A percentile compares a stretch with the other conserved stretches of the same genome.
These are phyloP conservation scores for Lipomyces chichibuensis DNA, from an alignment of 805 yeast species.

Conservation along the genomic window DNA sequence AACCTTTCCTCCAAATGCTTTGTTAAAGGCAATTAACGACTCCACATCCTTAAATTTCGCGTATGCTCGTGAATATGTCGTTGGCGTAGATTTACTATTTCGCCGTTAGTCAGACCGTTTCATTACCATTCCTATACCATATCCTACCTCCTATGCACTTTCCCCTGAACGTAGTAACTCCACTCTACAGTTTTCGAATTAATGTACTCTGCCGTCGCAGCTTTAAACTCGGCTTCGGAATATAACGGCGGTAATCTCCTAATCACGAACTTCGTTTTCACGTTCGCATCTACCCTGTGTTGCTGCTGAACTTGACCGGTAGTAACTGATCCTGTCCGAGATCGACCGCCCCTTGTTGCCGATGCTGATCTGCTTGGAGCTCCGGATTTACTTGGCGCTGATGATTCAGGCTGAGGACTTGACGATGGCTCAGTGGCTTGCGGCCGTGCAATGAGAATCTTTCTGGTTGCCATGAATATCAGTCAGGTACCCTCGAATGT, in stretches of 20 bases:
- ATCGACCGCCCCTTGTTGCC: neutral
- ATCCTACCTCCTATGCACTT: slow-evolving; percentile 41
- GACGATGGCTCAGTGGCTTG: neutral
- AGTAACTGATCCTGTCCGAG: neutral
- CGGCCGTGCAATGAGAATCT: slow-evolving; percentile 3
- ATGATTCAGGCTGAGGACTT: neutral
- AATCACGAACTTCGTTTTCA: slow-evolving; percentile 42
- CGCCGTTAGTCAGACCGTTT: slow-evolving; percentile 40
- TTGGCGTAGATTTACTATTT: slow-evolving; percentile 45
- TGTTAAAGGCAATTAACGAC: slow-evolving; percentile 43
- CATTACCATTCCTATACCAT: neutral
- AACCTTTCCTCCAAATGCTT: slow-evolving; percentile 41
- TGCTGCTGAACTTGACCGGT: slow-evolving; percentile 8
- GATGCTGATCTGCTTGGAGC: neutral
- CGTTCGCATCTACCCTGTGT: slow-evolving; percentile 17
- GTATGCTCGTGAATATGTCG: slow-evolving; percentile 52
- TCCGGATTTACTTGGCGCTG: neutral
- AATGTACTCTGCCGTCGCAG: slow-evolving; percentile 38
- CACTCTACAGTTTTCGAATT: slow-evolving; percentile 36
- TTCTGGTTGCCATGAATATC: neutral
- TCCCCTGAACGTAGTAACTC: slow-evolving; percentile 37
- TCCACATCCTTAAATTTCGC: slow-evolving; percentile 45
- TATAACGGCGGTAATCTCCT: slow-evolving; percentile 53
- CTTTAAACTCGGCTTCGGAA: slow-evolving; percentile 44
- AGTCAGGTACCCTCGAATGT: neutral